phyloP scores from a whole-genome alignment of 2,329 filamentous ascomycete species.

The Aureobasidium sp. region DNA sequence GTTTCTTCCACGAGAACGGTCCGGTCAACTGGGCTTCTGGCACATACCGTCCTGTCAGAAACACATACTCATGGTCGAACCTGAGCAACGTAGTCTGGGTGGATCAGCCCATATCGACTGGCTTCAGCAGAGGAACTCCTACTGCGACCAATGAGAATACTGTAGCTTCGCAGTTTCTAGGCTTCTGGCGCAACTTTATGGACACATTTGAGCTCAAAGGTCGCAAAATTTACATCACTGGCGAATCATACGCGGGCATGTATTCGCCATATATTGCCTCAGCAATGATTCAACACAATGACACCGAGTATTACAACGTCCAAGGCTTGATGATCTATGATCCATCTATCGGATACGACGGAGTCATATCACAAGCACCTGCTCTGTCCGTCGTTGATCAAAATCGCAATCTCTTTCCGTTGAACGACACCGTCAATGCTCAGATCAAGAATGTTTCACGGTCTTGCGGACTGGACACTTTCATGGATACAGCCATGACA shows the following conservation, averaged over 20 bases:
- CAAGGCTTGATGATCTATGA: conserved; percentile 29
- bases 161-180: conserved; percentile 35
- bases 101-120: conserved; percentile 29
- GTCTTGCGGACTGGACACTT: conserved; percentile 41
- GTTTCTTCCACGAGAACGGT: conserved; percentile 39
- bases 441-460: conserved; percentile 30
- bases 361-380: conserved; percentile 11
- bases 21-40: conserved; percentile 40
- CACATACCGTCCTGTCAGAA: conserved; percentile 34
- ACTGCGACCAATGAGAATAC: conserved; percentile 36
- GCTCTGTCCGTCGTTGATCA: conserved; percentile 9
- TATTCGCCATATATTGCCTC: conserved; percentile 54
- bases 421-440: conserved; percentile 17
- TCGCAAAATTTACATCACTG: conserved; percentile 45
- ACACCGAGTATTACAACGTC: conserved; percentile 28
- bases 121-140: conserved; percentile 23
- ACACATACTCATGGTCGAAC: conserved; percentile 47
- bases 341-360: conserved; percentile 36
- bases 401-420: conserved; percentile 14
- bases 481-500: conserved; percentile 34
- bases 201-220: conserved; percentile 43
- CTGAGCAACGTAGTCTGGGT: conserved; percentile 70
- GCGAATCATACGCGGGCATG: conserved; percentile 58
- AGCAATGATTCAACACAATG: conserved; percentile 44
- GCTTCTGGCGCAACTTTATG: conserved; percentile 46